Base-by-base conservation (phyloP, 768 basidiomycete species). In the Trametes punicea region DNA sequence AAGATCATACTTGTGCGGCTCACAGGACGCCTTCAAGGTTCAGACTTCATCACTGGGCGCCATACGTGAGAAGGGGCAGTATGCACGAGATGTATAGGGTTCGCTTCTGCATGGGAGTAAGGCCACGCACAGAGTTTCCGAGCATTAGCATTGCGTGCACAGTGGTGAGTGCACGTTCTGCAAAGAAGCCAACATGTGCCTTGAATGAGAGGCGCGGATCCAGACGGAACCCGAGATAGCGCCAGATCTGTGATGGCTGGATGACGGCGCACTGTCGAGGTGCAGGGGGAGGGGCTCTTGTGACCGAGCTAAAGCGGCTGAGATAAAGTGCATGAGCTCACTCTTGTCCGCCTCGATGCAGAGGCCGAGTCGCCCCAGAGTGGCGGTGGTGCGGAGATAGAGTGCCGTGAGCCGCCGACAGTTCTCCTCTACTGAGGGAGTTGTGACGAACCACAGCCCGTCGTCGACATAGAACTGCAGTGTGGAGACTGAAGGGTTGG, bases 221-320 rank as follows among this genome's bases (percentile, higher is more conserved):
- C 0, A 65, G 56, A 20, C 46, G 51, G 51, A 63, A 65, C 1
- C 64, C 60, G 2, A 65, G 62, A 39, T 61, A 59, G 2, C 60
- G 33, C 20, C 23, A 29, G 5, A 16, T 6, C 5, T 16, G 21
- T 3, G 36, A 27, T 1, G 49, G 49, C 7, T 40, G 40, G 6
- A 52, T 25, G 3, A 44, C 42, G 3, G 23, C 13, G 15, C 42
- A n/a, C 9, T 6, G 25, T 11, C 10, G 4, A 44, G 25, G 25
- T 44, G 15, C 2, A 44, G 23, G 4, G 23, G 42, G 8, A 44
- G 25, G 10, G 42, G 42, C 3, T 6, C 11, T 25, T 44, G 42
- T 2, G 7, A 2, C 4, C 23, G 21, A 3, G 42, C 13, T 11
- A 27, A 15, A 13, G 21, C 21, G 23, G 3, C 9, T 6, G 41